phyloP scores from a whole-genome alignment of 148 eudicot genomes.

The Polygonum aviculare region DNA sequence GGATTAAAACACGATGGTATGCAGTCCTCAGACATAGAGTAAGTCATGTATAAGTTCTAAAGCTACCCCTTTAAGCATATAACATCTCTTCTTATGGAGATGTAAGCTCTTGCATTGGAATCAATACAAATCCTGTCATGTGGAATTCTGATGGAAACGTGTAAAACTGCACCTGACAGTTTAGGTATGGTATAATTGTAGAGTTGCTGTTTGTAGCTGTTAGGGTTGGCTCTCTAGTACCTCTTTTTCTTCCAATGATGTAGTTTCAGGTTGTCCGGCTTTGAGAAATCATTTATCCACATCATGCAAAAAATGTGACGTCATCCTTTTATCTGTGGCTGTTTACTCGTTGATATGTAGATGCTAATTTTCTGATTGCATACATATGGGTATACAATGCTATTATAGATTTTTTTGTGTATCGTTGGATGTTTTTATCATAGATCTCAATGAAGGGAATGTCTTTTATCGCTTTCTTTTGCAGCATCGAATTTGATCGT shows the following conservation, averaged over 20 bases:
- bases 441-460: not conserved
- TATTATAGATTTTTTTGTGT: not conserved
- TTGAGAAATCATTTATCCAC: not conserved
- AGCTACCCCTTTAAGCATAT: not conserved
- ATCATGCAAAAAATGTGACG: not conserved
- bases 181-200: not conserved
- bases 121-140: not conserved
- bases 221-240: not conserved
- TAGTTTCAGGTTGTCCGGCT: not conserved
- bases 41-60: not conserved
- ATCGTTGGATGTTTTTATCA: not conserved
- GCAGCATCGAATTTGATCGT: constrained; percentile 65
- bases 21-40: not conserved
- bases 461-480: constrained; percentile 15
- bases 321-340: not conserved
- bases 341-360: not conserved
- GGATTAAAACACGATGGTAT: not conserved
- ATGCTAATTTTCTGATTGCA: not conserved
- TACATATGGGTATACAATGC: not conserved
- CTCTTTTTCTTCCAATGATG: not conserved
- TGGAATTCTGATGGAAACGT: not conserved
- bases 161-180: not conserved
- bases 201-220: not conserved
- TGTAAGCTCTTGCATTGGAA: not conserved
- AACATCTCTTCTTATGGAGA: not conserved